Evolutionary conservation across 768 basidiomycete species (phyloP), one percentile per base, ranked within the genome.

Genomic region (Boletellus ananiceps): DNA sequence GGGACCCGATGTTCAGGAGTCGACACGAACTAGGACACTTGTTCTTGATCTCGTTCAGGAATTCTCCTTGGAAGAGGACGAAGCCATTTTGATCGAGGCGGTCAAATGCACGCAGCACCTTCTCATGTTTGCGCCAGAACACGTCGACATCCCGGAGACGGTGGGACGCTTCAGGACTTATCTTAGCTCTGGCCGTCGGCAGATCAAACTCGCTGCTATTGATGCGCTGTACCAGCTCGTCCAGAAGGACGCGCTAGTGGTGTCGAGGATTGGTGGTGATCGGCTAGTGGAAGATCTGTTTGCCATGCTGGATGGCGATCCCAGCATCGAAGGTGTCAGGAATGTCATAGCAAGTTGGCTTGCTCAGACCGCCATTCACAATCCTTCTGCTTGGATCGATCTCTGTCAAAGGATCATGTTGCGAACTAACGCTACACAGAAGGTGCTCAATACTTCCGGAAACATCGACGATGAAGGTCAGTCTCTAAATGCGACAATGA

Each of bases 321-420:
- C 93, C 0, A 88, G 86, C 3, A 87, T 97, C 14, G 87, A 95
- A 55, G 96, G 96, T 4, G 93, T 98, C 19, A 77, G 89, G 27
- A 87, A 91, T 54, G 93, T 97, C 50, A 98, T 98, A 57, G 74
- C 81, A 12, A 91, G 88, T 55, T 99, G 96, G 96, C 74, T 98
- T 7, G 82, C 88, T 54, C 96, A 99, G 66, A 98, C 96, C 0
- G 94, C 92, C 1, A 77, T 89, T 16, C 81, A 89, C 49, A 90
- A 93, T 53, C 95, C 96, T 0, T 93, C 88, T 0, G 96, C 94
- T 1, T 99, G 96, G 96, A 96, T 99, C 48, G 93, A 94, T 62
- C 76, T 98, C 1, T 98, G 95, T 60, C 95, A 97, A 66, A 76
- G 93, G 21, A 98, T 99, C 62, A 97, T 99, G 93, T 84, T 90